A percentile compares a stretch with the other conserved stretches of the same genome.
phyloP scores from a whole-genome alignment of 208 protist genomes.

The Trypanosomatidae sp. region DNA sequence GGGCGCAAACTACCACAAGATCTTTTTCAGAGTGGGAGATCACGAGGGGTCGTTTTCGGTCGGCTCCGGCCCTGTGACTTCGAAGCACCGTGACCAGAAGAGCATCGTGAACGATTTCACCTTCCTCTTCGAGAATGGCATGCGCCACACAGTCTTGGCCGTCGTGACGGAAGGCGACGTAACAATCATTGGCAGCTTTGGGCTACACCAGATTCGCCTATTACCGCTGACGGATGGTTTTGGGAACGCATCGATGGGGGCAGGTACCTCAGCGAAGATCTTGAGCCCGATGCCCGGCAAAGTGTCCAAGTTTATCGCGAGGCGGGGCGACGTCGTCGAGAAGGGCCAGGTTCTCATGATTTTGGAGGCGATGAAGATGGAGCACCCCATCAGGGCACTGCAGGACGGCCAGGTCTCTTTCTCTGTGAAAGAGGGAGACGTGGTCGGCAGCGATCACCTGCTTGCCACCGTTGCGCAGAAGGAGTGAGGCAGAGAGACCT shows the following conservation, averaged over 20 bases:
- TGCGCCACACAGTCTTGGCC: slow-evolving; percentile 20
- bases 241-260: slow-evolving; percentile 82
- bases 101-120: slow-evolving; percentile 26
- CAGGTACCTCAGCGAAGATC: slow-evolving; percentile 89
- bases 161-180: slow-evolving; percentile 36
- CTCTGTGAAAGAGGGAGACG: slow-evolving; percentile 45
- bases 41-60: slow-evolving; percentile 27
- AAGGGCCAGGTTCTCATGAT: slow-evolving; percentile 86
- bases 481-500: background rate
- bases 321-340: slow-evolving; percentile 77
- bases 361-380: slow-evolving; percentile 98
- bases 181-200: slow-evolving; percentile 26
- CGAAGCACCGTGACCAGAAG: slow-evolving; percentile 23
- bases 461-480: slow-evolving; percentile 25
- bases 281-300: slow-evolving; percentile 92
- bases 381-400: slow-evolving; percentile 74
- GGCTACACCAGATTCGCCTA: slow-evolving; percentile 25
- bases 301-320: slow-evolving; percentile 82
- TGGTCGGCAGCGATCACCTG: too few relatives aligned
- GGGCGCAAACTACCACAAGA: slow-evolving; percentile 20
- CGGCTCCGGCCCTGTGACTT: slow-evolving; percentile 12
- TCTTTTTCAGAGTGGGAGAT: slow-evolving; percentile 17
- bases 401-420: slow-evolving; percentile 52
- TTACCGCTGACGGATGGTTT: slow-evolving; percentile 34
- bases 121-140: slow-evolving; percentile 35